These are phyloP conservation scores for Dictyostelium purpureum DNA, from an alignment of 78 protist genomes.

Conservation along the genomic window DNA sequence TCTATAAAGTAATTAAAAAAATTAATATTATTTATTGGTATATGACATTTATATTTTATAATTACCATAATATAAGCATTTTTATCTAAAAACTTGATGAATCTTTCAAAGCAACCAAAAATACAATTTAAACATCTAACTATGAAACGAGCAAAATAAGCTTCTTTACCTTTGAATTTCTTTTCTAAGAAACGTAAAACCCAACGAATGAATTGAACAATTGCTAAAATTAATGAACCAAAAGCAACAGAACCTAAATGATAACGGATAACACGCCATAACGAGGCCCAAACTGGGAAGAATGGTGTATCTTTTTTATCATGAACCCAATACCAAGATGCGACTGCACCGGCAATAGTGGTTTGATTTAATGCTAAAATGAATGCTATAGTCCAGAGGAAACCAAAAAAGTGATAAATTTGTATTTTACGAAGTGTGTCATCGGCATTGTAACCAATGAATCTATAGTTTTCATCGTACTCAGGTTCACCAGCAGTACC, in stretches of 20 bases:
- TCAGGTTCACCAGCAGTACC: constrained; percentile 57
- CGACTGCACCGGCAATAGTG: constrained; percentile 87
- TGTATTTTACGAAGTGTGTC: neutral
- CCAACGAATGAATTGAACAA: constrained; percentile 88
- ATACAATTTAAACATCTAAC: constrained; percentile 84
- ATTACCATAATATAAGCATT: constrained; percentile 91
- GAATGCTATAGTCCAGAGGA: constrained; percentile 86
- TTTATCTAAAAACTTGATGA: constrained; percentile 88
- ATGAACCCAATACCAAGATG: constrained; percentile 87
- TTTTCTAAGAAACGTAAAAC: constrained; percentile 62
- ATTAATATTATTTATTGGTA: neutral
- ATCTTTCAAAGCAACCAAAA: constrained; percentile 87
- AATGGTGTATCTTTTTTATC: constrained; percentile 77
- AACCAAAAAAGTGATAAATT: constrained; percentile 88
- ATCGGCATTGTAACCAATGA: constrained; percentile 30
- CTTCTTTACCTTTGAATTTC: constrained; percentile 49
- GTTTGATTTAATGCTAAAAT: constrained; percentile 82
- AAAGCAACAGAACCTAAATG: constrained; percentile 92
- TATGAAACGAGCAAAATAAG: constrained; percentile 26
- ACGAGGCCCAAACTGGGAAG: constrained; percentile 71
- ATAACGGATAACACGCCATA: constrained; percentile 74
- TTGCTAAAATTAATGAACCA: constrained; percentile 89
- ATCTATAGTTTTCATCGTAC: neutral
- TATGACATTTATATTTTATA: neutral
- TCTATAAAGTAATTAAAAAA: constrained; percentile 9